Conservation (phyloP, 2,329 filamentous ascomycete species). For the Pestalotiopsis fici region DNA sequence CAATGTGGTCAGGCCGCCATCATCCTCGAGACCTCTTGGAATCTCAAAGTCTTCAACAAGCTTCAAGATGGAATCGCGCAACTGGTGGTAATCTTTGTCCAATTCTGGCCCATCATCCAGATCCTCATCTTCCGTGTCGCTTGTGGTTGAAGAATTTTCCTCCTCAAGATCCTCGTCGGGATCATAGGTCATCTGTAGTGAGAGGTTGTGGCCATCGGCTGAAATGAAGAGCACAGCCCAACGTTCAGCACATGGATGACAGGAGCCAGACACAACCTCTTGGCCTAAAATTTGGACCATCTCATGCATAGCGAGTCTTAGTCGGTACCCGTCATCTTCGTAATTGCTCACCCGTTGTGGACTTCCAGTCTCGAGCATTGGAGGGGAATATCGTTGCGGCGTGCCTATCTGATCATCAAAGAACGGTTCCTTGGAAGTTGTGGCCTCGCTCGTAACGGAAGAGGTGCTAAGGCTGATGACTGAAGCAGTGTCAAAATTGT, state of each 20-base stretch:
- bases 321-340: slow-evolving; percentile 65
- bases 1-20: slow-evolving; percentile 62
- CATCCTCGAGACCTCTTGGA: slow-evolving; percentile 64
- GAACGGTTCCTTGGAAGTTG: slow-evolving; percentile 65
- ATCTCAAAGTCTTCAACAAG: slow-evolving; percentile 83
- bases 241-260: slow-evolving; percentile 78
- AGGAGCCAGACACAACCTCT: slow-evolving; percentile 66
- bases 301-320: slow-evolving; percentile 70
- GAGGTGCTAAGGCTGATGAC: slow-evolving; percentile 73
- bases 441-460: slow-evolving; percentile 70
- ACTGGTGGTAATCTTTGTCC: slow-evolving; percentile 77
- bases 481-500: slow-evolving; percentile 67
- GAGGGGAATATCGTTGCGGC: slow-evolving; percentile 57
- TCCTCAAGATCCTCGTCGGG: slow-evolving; percentile 65
- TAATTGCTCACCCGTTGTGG: slow-evolving; percentile 51
- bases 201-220: slow-evolving; percentile 68
- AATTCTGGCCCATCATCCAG: slow-evolving; percentile 62
- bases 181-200: slow-evolving; percentile 72
- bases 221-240: slow-evolving; percentile 84
- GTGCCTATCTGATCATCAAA: slow-evolving; percentile 56
- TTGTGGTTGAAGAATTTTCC: slow-evolving; percentile 62
- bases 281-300: slow-evolving; percentile 67
- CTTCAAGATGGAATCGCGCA: slow-evolving; percentile 79
- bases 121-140: slow-evolving; percentile 64
- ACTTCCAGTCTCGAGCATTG: slow-evolving; percentile 44